Evolutionary conservation across 495 filamentous ascomycete species (phyloP).

Genomic region (Daldinia caldariorum): DNA sequence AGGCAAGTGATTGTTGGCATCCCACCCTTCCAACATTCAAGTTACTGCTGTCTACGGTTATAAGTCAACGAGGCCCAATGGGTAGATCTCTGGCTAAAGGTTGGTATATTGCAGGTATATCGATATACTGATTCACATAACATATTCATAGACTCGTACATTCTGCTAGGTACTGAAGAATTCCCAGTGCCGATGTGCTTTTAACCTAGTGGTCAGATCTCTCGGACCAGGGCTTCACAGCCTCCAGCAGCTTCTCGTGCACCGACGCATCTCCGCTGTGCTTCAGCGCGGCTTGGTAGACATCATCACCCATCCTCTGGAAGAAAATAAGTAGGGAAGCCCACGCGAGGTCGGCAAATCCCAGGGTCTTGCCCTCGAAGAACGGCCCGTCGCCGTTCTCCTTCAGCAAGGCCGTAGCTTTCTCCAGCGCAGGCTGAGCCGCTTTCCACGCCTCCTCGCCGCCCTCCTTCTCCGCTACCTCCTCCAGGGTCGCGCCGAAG

Average conservation of each 20-base stretch:
- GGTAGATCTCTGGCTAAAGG: background rate
- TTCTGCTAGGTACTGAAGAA: too few relatives aligned
- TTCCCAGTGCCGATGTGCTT: background rate
- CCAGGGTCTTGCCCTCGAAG: constrained; percentile 51
- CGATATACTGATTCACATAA: background rate
- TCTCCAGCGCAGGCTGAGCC: constrained; percentile 48
- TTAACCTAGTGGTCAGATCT: constrained; percentile 39
- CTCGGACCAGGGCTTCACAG: constrained; percentile 51
- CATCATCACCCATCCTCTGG: constrained; percentile 45
- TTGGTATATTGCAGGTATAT: background rate
- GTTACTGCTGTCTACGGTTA: background rate
- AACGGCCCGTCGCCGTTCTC: constrained; percentile 62
- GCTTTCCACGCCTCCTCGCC: constrained; percentile 52
- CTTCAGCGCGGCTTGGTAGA: constrained; percentile 47
- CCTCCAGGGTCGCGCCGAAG: constrained; percentile 57
- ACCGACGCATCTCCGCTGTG: constrained; percentile 47
- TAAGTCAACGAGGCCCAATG: background rate
- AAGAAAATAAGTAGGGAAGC: constrained; percentile 52
- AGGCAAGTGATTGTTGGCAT: background rate
- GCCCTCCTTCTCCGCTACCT: constrained; percentile 52
- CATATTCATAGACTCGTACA: background rate
- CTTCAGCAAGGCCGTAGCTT: constrained; percentile 59
- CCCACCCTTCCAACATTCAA: background rate
- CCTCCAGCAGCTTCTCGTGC: constrained; percentile 54
- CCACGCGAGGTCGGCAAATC: constrained; percentile 58